These are phyloP conservation scores for Blastosporella zonata DNA, from an alignment of 1,284 basidiomycete species.

Conservation along the genomic window DNA sequence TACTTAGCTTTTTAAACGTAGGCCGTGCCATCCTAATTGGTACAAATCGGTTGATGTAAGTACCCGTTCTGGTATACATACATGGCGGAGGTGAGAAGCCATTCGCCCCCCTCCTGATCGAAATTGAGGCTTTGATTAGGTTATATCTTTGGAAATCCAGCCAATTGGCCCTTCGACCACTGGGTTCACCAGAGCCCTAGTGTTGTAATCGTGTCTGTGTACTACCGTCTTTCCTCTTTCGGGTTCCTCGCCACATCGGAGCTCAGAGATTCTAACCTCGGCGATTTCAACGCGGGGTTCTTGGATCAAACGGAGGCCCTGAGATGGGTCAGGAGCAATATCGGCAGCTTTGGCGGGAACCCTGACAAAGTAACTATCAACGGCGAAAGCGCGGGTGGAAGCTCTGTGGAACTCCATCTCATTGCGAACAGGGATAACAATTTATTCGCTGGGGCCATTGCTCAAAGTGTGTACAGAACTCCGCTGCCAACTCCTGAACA, in stretches of 20 bases:
- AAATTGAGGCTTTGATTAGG: constrained; percentile 27
- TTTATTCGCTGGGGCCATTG: constrained; percentile 52
- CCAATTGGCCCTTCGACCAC: constrained; percentile 51
- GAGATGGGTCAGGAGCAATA: constrained; percentile 60
- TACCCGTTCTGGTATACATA: constrained; percentile 66
- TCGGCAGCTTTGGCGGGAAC: constrained; percentile 63
- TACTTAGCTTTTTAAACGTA: neutral
- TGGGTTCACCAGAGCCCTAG: constrained; percentile 51
- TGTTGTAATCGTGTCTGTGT: constrained; percentile 51
- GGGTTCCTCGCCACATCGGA: constrained; percentile 50
- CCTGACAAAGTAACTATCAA: constrained; percentile 54
- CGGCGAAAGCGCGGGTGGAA: constrained; percentile 60
- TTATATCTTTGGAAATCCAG: constrained; percentile 55
- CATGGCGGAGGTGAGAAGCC: constrained; percentile 53
- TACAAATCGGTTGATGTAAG: constrained; percentile 23
- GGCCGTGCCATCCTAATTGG: neutral
- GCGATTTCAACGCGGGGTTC: constrained; percentile 60
- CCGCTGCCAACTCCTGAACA: constrained; percentile 48
- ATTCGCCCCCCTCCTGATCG: constrained; percentile 5
- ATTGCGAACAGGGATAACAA: constrained; percentile 38
- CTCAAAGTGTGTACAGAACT: constrained; percentile 55
- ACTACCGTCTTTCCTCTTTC: constrained; percentile 52
- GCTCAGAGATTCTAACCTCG: constrained; percentile 37
- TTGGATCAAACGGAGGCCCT: constrained; percentile 60
- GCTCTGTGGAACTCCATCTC: constrained; percentile 54